phyloP scores from a whole-genome alignment of 305 asterid genomes.

The Nicotiana rustica region DNA sequence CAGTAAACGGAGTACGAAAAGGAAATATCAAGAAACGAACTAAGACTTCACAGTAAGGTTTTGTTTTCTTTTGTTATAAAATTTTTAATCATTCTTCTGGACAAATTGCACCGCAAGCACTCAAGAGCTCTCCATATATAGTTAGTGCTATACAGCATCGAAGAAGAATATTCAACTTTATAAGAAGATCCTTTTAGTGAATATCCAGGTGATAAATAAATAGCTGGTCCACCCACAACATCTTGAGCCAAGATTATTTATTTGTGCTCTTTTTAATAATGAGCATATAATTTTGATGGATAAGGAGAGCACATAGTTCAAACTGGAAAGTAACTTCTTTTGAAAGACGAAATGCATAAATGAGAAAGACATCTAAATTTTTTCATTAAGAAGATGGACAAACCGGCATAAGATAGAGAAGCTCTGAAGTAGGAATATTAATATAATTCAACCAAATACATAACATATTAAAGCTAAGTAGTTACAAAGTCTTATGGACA shows the following conservation, averaged over 20 bases:
- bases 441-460: neutral
- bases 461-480: neutral
- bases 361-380: neutral
- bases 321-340: neutral
- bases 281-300: constrained; percentile 17
- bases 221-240: constrained; percentile 23
- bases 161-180: neutral
- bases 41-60: neutral
- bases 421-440: neutral
- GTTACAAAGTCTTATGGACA: neutral
- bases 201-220: neutral
- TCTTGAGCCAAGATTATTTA: constrained; percentile 25
- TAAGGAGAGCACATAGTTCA: constrained; percentile 9
- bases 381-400: neutral
- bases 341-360: neutral
- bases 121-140: constrained; percentile 20
- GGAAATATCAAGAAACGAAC: neutral
- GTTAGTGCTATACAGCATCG: neutral
- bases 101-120: neutral
- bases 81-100: neutral
- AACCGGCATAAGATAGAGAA: neutral
- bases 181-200: neutral
- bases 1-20: neutral
- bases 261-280: neutral
- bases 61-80: neutral